Conservation (phyloP, 169 alveolate genomes). For the Condylostoma magnum region DNA sequence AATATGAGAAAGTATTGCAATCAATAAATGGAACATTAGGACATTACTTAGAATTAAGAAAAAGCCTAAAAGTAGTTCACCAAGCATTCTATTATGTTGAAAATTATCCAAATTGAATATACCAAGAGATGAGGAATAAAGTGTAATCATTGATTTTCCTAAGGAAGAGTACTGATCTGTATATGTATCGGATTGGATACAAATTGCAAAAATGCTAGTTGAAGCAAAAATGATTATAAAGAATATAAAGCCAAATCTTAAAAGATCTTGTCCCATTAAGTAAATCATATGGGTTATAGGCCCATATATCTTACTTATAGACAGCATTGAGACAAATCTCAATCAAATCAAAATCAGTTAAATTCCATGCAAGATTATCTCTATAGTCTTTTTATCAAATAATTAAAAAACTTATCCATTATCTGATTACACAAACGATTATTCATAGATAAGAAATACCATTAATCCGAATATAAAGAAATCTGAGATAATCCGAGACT, state of each 20-base stretch:
- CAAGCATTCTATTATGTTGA: background rate
- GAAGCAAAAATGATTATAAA: background rate
- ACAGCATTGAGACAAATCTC: slow-evolving; percentile 26
- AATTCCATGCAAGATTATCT: slow-evolving; percentile 39
- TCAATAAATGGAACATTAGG: slow-evolving; percentile 42
- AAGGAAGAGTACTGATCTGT: too few species aligned
- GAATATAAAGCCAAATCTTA: slow-evolving; percentile 32
- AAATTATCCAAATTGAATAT: background rate
- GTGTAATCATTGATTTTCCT: background rate
- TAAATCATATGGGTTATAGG: slow-evolving; percentile 45
- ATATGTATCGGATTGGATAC: too few species aligned
- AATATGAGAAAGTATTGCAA: slow-evolving; percentile 47
- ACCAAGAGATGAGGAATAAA: background rate
- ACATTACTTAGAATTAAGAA: slow-evolving; percentile 46
- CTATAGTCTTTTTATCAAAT: slow-evolving; percentile 15
- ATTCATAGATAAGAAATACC: slow-evolving; percentile 34
- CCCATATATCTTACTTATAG: slow-evolving; percentile 42
- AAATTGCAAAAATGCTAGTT: background rate
- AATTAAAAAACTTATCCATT: background rate
- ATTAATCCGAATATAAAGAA: slow-evolving; percentile 39
- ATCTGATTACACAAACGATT: background rate
- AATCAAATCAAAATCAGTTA: slow-evolving; percentile 39
- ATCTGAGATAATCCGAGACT: slow-evolving; percentile 43
- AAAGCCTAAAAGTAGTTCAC: slow-evolving; percentile 22
- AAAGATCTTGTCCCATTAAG: slow-evolving; percentile 36